Evolutionary conservation across 345 rosid species (phyloP), one percentile per base, ranked within the genome.

Genomic region (Corchorus olitorius): DNA sequence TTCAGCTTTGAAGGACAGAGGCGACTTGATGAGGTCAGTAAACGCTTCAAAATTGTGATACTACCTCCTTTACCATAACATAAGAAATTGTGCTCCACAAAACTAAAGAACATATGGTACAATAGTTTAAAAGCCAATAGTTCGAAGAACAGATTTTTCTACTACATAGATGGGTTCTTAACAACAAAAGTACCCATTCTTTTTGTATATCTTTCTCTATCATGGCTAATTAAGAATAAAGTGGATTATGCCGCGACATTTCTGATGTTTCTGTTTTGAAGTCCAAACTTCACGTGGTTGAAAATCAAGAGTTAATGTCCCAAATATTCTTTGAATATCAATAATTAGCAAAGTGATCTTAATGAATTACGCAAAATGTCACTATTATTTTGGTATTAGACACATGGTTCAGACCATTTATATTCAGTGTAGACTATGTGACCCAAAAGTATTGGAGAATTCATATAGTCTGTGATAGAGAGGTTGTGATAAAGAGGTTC

Each of bases 1-100:
- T 95, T 95, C 87, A 87, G 93, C 77, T 95, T 95, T 82, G 98
- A 95, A 88, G 99, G 99, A 65, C 86, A 86, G 77, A 90, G 89
- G 80, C 97, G 96, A 72, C 85, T 85, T 62, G 88, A 84, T 78
- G 98, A 95, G 99, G 99, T 95, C 80, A 64, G 45, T 13, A 34
- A 34, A 63, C 60, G 67, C 59, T 76, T 60, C 59, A n/a, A 50
- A 11, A 37, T 69, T 60, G 49, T 53, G 75, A 34, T 33, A 34
- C 34, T 45, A 52, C 13, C 17, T 33, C 15, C 46, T 70, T 70
- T 52, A 5, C 17, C 27, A 27, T 27, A 27, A 27, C 27, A 27
- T 27, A 27, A 27, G 27, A 27, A 27, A 27, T 27, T 27, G 27
- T 27, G 27, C 0, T 27, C 27, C 27, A 27, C 27, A 27, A 27